Percentiles rank a stretch among this genome's conserved stretches.
phyloP scores from a whole-genome alignment of 1,284 basidiomycete genomes.

The Lignosus rhinocerotis region DNA sequence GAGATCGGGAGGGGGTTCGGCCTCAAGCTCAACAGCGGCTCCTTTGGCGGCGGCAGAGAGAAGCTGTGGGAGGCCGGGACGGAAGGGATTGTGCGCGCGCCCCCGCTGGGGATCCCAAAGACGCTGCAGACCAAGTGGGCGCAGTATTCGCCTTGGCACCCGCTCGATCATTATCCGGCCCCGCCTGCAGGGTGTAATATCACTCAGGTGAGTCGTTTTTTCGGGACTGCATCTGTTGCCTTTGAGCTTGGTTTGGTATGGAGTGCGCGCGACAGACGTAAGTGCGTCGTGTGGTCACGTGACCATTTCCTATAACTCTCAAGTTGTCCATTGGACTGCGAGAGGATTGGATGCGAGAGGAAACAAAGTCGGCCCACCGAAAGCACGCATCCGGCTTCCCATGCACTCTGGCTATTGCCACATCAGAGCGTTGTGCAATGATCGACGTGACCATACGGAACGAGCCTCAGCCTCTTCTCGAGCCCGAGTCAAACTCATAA shows the following conservation, averaged over 20 bases:
- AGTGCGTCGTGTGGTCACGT: no score
- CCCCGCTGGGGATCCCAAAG: conserved; percentile 26
- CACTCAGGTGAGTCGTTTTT: conserved; percentile 43
- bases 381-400: no score
- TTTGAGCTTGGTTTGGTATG: no score
- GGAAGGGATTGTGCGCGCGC: conserved; percentile 8
- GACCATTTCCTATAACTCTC: no score
- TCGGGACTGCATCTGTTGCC: no score
- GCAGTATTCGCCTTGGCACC: conserved; percentile 59
- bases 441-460: neutral
- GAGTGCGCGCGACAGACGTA: no score
- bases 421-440: no score
- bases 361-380: no score
- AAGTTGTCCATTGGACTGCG: no score
- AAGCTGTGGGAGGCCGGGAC: neutral
- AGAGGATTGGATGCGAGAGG: no score
- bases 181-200: conserved; percentile 54
- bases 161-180: conserved; percentile 44
- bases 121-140: conserved; percentile 45
- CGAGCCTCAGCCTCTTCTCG: neutral
- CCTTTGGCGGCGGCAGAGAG: neutral
- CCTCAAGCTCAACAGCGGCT: neutral
- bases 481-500: neutral
- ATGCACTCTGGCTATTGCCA: no score
- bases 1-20: neutral